Base-by-base conservation (phyloP, 2,329 filamentous ascomycete species). In the Diaporthe caulivora region DNA sequence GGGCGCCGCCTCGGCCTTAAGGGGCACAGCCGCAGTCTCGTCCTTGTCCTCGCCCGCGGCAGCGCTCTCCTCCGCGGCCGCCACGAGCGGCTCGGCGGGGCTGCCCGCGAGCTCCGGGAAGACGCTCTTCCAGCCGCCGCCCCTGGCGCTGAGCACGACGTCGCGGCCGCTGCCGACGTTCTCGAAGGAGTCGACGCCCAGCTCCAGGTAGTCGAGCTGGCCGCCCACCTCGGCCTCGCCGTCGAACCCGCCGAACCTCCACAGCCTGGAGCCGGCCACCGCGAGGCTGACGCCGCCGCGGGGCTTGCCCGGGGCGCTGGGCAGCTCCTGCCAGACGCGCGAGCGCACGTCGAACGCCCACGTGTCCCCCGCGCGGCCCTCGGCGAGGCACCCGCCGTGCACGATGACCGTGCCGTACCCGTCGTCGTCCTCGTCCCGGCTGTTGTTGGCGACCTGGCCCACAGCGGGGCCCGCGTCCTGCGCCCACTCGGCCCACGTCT, bases 221-320 rank as follows among this genome's bases (percentile, higher is more conserved):
- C 93, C 94, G 21, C 94, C 94, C 62, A 94, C 85, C 78, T 95
- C 93, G 0, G 79, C 84, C 57, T 87, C 84, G 0, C 93, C 94
- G 80, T 96, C 93, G 77, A 92, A 96, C 0, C 95, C 95, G 75
- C 94, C 94, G 84, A 95, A 95, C 37, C 94, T 89, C 83, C 92
- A 97, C 9, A 97, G 81, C 31, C 90, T 88, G 31, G 89, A 90
- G 70, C 88, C 87, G 57, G 87, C 87, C 69, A 92, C 87, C 1
- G 92, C 90, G 34, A 97, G 90, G 5, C 90, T 89, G 0, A 93
- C 85, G 1, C 93, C 94, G 29, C 91, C 91, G 62, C 94, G 87
- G 0, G 89, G 84, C 10, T 92, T 89, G 1, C 88, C 92, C 0
- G 93, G 93, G 0, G 93, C 94, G 10, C 89, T 81, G 0, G 92